Base-by-base conservation (phyloP, 2,329 filamentous ascomycete species). In the Dendrostoma leiphaemia region DNA sequence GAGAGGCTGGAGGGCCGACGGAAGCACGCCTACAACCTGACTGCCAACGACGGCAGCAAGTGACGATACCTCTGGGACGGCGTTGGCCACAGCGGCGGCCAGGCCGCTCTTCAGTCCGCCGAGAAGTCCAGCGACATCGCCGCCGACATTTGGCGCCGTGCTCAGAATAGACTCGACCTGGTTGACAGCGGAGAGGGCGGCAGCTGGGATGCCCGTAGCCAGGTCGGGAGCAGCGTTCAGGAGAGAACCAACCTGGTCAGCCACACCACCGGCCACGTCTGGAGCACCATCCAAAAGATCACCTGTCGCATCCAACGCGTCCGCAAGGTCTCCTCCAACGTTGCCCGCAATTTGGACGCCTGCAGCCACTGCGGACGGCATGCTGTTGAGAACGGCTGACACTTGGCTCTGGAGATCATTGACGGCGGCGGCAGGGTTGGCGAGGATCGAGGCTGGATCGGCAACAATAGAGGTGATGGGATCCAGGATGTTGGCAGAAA, bases 201-300 rank as follows among this genome's bases (percentile, higher is more conserved):
- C 57, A 40, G 53, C 57, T 13, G 57, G 57, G 28, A 59, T 31
- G 10, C 53, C 57, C 6, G 57, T 57, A 47, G 53, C 57, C 15
- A 59, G 49, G n/a, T 31, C 29, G 3, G 57, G 57, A 24, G 46
- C 57, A 28, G 54, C 54, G 32, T 56, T 45, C 4, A 59, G 38
- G 6, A 59, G 43, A 35, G 50, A 53, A 10, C 53, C 57, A 23
- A 59, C 24, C 31, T 57, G 49, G 10, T 56, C 47, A 40, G 50
- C 53, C 12, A 59, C 28, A 34, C 54, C 57, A 24, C 37, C 50
- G 15, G 50, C 57, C 10, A 59, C 49, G 15, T 40, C 57, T 23
- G 57, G 54, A 10, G 35, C 46, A 17, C 23, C 31, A 17, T 49
- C 49, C 26, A 59, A 15, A 29, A 59, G 28, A 23, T 54, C 41